These are phyloP conservation scores for Boletus hoseneyae DNA, from an alignment of 1,284 basidiomycete genomes.

Conservation along the genomic window DNA sequence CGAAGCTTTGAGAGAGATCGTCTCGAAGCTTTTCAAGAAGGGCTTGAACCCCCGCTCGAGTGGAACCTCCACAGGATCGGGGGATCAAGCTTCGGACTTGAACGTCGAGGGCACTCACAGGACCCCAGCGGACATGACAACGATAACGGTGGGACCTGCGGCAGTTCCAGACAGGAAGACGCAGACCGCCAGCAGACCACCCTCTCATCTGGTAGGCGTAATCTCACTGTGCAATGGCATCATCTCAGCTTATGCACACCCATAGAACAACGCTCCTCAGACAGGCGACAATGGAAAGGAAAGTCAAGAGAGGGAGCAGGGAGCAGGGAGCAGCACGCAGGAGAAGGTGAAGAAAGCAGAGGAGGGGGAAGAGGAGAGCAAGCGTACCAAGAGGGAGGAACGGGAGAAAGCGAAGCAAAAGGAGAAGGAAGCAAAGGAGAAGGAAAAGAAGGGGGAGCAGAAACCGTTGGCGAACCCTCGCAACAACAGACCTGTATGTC, in stretches of 20 bases:
- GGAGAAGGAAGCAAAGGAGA: not conserved
- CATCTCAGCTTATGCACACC: not conserved
- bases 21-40: constrained; percentile 25
- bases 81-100: constrained; percentile 19
- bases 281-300: not conserved
- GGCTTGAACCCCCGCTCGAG: constrained; percentile 13
- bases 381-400: not conserved
- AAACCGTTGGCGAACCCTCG: not conserved
- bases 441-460: not conserved
- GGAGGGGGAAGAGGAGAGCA: not conserved
- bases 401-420: not conserved
- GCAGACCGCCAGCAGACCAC: not conserved
- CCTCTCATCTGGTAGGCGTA: constrained; percentile 10
- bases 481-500: constrained; percentile 3
- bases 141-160: constrained; percentile 17
- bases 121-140: not conserved
- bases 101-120: not conserved
- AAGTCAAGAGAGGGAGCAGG: not conserved
- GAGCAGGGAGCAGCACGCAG: not conserved
- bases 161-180: constrained; percentile 6
- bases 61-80: constrained; percentile 22
- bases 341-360: not conserved
- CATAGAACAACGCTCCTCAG: constrained; percentile 3
- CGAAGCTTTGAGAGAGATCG: constrained; percentile 37
- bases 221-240: not conserved